Evolutionary conservation across 768 basidiomycete species (phyloP).

Genomic region (Antrodiella citrinella): DNA sequence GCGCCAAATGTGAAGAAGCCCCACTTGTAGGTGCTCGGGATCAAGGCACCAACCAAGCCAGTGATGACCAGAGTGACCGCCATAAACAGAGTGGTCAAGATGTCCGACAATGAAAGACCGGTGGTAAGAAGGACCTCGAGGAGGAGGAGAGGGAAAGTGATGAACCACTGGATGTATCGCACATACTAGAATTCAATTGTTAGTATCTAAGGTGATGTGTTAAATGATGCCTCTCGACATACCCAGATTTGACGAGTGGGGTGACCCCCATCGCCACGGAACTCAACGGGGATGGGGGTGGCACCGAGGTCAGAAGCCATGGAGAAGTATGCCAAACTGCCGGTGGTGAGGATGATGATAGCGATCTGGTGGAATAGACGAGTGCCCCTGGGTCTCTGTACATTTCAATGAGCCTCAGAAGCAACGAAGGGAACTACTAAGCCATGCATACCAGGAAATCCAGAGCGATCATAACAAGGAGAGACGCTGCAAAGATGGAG

Average conservation of each 20-base stretch:
- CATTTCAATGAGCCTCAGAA: neutral
- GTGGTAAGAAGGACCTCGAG: slow-evolving; percentile 39
- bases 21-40: slow-evolving; percentile 43
- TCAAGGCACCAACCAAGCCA: slow-evolving; percentile 41
- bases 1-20: slow-evolving; percentile 40
- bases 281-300: slow-evolving; percentile 37
- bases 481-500: slow-evolving; percentile 37
- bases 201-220: neutral
- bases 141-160: slow-evolving; percentile 43
- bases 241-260: slow-evolving; percentile 37
- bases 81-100: slow-evolving; percentile 37
- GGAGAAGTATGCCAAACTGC: slow-evolving; percentile 39
- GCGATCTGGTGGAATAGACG: slow-evolving; percentile 44
- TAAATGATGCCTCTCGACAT: slow-evolving; percentile 9
- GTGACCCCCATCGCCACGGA: slow-evolving; percentile 21
- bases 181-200: slow-evolving; percentile 27
- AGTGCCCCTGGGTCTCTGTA: slow-evolving; percentile 29
- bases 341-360: slow-evolving; percentile 37
- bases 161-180: slow-evolving; percentile 45
- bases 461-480: slow-evolving; percentile 30
- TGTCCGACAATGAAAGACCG: slow-evolving; percentile 36
- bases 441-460: slow-evolving; percentile 24
- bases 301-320: slow-evolving; percentile 51
- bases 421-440: neutral
- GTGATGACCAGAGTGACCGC: slow-evolving; percentile 35